Percentiles rank a stretch among this genome's conserved stretches.
phyloP scores from a whole-genome alignment of 768 basidiomycete species.

The Leccinum olivaceopallidum region DNA sequence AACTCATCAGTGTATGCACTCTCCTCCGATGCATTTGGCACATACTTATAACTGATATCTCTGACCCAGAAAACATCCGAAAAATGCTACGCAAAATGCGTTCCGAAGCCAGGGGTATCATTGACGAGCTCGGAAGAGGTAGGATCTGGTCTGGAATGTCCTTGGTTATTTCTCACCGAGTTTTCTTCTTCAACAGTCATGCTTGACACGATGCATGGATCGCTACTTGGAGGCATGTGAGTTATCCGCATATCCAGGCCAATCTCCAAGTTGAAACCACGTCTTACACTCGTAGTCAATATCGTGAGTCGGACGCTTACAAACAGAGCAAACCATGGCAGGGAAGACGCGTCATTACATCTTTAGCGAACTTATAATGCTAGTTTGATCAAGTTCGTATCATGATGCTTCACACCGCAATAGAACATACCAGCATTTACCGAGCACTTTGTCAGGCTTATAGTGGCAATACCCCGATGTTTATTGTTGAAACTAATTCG shows the following conservation, averaged over 20 bases:
- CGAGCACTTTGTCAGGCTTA: background rate
- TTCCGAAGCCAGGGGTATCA: constrained; percentile 71
- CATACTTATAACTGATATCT: background rate
- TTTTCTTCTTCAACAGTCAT: constrained; percentile 48
- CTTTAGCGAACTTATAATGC: background rate
- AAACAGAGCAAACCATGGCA: constrained; percentile 43
- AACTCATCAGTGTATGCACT: constrained; percentile 66
- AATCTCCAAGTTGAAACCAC: constrained; percentile 2
- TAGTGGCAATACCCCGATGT: constrained; percentile 9
- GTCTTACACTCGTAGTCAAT: constrained; percentile 53
- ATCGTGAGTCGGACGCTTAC: constrained; percentile 73
- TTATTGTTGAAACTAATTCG: constrained; percentile 18
- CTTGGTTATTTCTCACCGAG: constrained; percentile 1
- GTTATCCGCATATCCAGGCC: constrained; percentile 29
- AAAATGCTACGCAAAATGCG: constrained; percentile 75
- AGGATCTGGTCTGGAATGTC: constrained; percentile 3
- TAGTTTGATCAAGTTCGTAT: background rate
- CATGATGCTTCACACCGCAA: background rate
- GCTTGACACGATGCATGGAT: constrained; percentile 73
- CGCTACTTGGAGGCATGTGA: constrained; percentile 85
- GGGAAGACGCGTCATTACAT: constrained; percentile 20
- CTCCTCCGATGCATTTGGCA: background rate
- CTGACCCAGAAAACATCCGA: constrained; percentile 69
- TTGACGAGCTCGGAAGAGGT: constrained; percentile 77
- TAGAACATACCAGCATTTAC: constrained; percentile 1